phyloP scores from a whole-genome alignment of 2,329 filamentous ascomycete genomes.

The Davidsoniella eucalypti region DNA sequence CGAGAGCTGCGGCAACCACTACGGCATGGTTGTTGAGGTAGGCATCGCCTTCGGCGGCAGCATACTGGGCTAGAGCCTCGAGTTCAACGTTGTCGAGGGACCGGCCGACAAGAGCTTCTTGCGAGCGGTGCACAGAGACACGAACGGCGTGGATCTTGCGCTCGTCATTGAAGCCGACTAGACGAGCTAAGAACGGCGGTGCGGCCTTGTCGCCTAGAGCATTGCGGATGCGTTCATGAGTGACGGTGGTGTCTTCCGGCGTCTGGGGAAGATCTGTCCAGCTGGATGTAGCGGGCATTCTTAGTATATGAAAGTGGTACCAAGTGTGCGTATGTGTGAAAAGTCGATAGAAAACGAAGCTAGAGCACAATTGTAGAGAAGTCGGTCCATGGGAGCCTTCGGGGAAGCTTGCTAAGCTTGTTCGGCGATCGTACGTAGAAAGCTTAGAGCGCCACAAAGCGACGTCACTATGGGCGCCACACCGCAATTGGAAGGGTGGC shows the following conservation, averaged over 20 bases:
- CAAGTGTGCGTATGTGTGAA: background rate
- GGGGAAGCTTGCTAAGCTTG: no score
- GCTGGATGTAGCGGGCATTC: slow-evolving; percentile 7
- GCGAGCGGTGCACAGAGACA: slow-evolving; percentile 7
- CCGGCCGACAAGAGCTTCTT: slow-evolving; percentile 17
- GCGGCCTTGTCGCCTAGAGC: slow-evolving; percentile 3
- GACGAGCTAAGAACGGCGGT: slow-evolving; percentile 8
- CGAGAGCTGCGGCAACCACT: slow-evolving; percentile 17
- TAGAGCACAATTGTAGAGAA: background rate
- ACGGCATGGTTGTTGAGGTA: slow-evolving; percentile 18
- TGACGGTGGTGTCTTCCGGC: slow-evolving; percentile 5
- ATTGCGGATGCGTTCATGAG: slow-evolving; percentile 5
- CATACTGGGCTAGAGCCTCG: slow-evolving; percentile 21
- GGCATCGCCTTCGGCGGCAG: slow-evolving; percentile 12
- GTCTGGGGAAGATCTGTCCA: slow-evolving; percentile 8
- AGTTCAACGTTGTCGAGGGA: slow-evolving; percentile 23
- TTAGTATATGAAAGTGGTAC: background rate
- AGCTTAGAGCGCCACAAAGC: no score
- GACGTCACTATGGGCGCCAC: no score
- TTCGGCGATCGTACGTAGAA: no score
- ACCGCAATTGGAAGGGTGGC: no score
- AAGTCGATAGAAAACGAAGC: background rate
- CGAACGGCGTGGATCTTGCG: slow-evolving; percentile 17
- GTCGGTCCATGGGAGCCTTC: background rate
- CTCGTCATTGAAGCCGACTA: slow-evolving; percentile 8